Evolutionary conservation across 1,139 yeast species (phyloP), one percentile per base, ranked within the genome.

Genomic region (Geotrichum phurueaensis): DNA sequence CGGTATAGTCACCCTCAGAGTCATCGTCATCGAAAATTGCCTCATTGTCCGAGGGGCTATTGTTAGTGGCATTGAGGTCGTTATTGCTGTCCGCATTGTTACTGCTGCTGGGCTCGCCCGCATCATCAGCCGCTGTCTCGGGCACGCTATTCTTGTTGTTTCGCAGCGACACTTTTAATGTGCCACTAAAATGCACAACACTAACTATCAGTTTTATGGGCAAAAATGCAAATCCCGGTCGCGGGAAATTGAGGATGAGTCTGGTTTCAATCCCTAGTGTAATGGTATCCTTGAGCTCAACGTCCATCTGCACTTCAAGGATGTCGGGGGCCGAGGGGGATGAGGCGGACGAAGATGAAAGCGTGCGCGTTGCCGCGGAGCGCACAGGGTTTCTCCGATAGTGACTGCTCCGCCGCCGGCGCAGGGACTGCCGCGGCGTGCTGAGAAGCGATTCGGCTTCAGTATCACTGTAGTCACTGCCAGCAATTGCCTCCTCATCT

Each of bases 181-280:
- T 87, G 0, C 97, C 98, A n/a, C 96, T 87, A 70, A 95, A 94
- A 65, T 97, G 79, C 1, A 92, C 96, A 53, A 95, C 84, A 0
- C 97, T 89, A 1, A 94, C 96, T 3, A 91, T 82, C 36, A 94
- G 75, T 62, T 86, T 85, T 4, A 94, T 85, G 0, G 98, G 98
- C 53, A 90, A 76, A 53, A 71, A 72, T 0, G 97, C 98, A 54
- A 95, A 86, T 65, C 86, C 77, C 0, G 96, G 87, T 65, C 87
- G 82, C 0, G 99, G 99, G 67, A 87, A 89, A 71, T 94, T 95
- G 45, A 95, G 76, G 43, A 94, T 73, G 20, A 95, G 73, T 61
- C 84, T 83, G 0, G 99, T 94, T 62, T 92, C 96, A 6, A 94
- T 84, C 0, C 97, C 99, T 49, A 95, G 77, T 0, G 98, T 90